Conservation (phyloP, 148 eudicot species). For the Camellia japonica region DNA sequence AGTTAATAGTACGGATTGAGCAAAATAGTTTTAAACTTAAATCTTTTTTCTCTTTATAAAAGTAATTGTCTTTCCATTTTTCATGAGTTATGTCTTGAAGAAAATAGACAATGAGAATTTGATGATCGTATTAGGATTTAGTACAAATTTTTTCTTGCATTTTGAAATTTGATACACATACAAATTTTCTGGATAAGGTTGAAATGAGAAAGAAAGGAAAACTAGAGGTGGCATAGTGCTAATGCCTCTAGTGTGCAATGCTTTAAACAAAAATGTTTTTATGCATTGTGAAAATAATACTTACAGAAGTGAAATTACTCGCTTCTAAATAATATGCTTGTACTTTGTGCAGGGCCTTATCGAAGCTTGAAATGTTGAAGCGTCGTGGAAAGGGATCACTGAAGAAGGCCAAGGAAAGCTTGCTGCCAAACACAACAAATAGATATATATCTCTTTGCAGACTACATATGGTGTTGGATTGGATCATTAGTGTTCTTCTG, state of each 20-base stretch:
- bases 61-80: no score
- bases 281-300: background rate
- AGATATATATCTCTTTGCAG: slow-evolving; percentile 26
- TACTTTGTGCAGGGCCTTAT: slow-evolving; percentile 47
- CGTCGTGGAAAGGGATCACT: slow-evolving; percentile 90
- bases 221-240: background rate
- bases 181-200: no score
- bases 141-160: no score
- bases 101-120: no score
- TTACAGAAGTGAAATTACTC: background rate
- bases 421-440: slow-evolving; percentile 69
- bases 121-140: no score
- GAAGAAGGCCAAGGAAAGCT: slow-evolving; percentile 88
- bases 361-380: slow-evolving; percentile 78
- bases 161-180: no score
- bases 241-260: background rate
- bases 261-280: background rate
- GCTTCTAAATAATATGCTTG: background rate
- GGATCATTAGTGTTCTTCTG: background rate
- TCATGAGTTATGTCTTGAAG: no score
- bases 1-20: no score
- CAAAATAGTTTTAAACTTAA: no score
- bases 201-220: no score
- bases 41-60: no score
- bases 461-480: no score